Percentiles rank a stretch among this genome's conserved stretches.
Conservation (phyloP, 176 grass and related monocot genomes). For the Chrysopogon serrulatus region DNA sequence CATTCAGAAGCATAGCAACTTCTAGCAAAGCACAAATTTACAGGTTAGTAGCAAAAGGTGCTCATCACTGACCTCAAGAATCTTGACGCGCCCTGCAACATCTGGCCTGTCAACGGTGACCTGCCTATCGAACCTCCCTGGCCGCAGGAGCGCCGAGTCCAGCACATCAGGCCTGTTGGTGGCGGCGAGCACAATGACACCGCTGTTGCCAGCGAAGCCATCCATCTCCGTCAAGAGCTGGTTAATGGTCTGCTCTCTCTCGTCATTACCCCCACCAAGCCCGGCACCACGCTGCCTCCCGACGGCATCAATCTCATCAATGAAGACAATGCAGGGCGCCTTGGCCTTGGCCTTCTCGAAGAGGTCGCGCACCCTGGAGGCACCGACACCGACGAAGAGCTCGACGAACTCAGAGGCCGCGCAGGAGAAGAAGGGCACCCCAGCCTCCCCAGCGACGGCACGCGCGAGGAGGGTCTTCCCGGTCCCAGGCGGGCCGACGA, state of each 20-base stretch:
- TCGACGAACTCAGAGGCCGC: constrained; percentile 95
- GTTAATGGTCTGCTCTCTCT: constrained; percentile 99
- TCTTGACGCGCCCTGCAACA: constrained; percentile 81
- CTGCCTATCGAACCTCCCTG: constrained; percentile 88
- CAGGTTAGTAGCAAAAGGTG: background rate
- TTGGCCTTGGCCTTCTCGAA: constrained; percentile 99
- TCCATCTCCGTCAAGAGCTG: constrained; percentile 98
- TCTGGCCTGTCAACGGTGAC: constrained; percentile 93
- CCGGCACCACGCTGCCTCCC: constrained; percentile 91
- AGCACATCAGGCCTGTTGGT: constrained; percentile 91
- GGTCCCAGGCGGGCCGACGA: constrained; percentile 82
- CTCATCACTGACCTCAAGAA: constrained; percentile 69
- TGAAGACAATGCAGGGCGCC: constrained; percentile 97
- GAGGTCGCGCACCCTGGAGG: constrained; percentile 84
- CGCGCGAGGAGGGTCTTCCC: constrained; percentile 90
- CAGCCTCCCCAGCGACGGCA: constrained; percentile 88
- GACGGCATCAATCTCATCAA: constrained; percentile 93
- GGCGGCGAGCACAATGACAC: constrained; percentile 87
- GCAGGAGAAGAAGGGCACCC: constrained; percentile 95
- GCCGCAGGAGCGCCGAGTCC: constrained; percentile 61
- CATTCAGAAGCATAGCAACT: background rate
- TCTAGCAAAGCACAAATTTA: background rate
- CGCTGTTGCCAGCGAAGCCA: constrained; percentile 88
- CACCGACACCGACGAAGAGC: constrained; percentile 89
- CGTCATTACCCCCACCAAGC: constrained; percentile 88